Evolutionary conservation across 495 filamentous ascomycete genomes (phyloP), one percentile per base, ranked within the genome.

Genomic region (Hapsidospora chrysogenum): DNA sequence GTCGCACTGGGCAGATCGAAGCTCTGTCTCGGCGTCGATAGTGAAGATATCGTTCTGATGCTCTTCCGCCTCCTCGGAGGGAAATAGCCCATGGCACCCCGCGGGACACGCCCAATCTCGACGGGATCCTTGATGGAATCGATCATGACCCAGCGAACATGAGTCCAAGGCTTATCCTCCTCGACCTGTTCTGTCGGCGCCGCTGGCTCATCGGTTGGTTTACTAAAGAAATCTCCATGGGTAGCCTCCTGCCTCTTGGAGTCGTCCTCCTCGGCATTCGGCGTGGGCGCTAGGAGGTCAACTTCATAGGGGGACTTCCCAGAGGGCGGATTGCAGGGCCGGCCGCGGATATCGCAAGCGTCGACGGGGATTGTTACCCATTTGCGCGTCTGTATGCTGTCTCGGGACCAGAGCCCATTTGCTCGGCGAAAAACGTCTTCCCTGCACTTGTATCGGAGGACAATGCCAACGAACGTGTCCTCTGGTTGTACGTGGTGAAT

Each of bases 381-480:
- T 43, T 83, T 82, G 27, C 85, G 74, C 35, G 72, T 69, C 49
- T 94, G 86, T 23, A 94, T 78, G 37, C 70, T 78, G 50, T 95
- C 92, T 39, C 82, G 82, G 6, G 83, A 81, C 89, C 89, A 96
- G 44, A 97, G 70, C 13, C 87, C 73, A 48, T 97, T 97, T 17
- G 83, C 80, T 49, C 84, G 85, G 17, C 79, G 60, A 38, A 97
- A 80, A 0, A 80, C 63, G 18, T 79, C 74, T 30, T 80, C 66
- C 39, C 77, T 71, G 46, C 85, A 94, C 42, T 79, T 79, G 54
- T 89, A 97, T 41, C 74, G 79, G 29, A 97, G 82, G 17, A 82
- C 79, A 14, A 97, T 76, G 2, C 89, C 86, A 1, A 83, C 83
- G 38, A 94, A 73, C 9, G 82, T 94, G 48, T 96, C 92, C 20